Percentiles rank a stretch among this genome's conserved stretches.
These are phyloP conservation scores for Trichoderma oligosporum DNA, from an alignment of 2,329 filamentous ascomycete species.

Conservation along the genomic window DNA sequence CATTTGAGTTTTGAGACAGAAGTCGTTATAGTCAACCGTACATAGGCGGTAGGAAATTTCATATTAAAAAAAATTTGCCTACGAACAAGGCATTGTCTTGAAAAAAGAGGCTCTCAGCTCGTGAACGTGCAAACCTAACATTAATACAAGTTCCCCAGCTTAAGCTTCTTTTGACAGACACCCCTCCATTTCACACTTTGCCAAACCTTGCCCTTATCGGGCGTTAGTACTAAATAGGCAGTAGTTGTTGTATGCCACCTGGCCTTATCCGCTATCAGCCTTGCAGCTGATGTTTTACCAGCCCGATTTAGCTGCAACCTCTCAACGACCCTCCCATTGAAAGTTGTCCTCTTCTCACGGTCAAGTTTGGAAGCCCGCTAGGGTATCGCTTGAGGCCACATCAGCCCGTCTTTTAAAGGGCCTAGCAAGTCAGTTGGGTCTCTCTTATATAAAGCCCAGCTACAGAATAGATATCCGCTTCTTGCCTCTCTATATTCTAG, in stretches of 20 bases:
- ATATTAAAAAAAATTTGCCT: neutral
- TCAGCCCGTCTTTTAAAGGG: slow-evolving; percentile 29
- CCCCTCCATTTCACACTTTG: slow-evolving; percentile 6
- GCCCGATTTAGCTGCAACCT: slow-evolving; percentile 7
- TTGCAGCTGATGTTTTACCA: slow-evolving; percentile 11
- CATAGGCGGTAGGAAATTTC: slow-evolving; percentile 16
- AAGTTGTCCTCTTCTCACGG: slow-evolving; percentile 37
- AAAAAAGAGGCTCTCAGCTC: neutral
- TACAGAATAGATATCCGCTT: neutral
- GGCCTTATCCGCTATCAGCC: slow-evolving; percentile 21
- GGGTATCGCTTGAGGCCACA: slow-evolving; percentile 34
- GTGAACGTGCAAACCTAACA: too few relatives aligned
- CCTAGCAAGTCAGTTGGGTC: slow-evolving; percentile 19
- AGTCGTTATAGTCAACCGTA: too few relatives aligned
- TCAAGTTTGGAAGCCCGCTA: slow-evolving; percentile 14
- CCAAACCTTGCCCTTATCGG: slow-evolving; percentile 18
- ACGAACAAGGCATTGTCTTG: neutral
- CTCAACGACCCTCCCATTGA: slow-evolving; percentile 22
- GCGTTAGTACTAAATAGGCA: slow-evolving; percentile 10
- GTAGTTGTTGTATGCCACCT: neutral
- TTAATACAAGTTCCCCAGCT: neutral
- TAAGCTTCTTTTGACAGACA: neutral
- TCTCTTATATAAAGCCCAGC: slow-evolving; percentile 10
- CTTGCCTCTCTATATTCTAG: neutral
- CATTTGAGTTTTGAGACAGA: too few relatives aligned